A percentile compares a stretch with the other conserved stretches of the same genome.
These are phyloP conservation scores for Pythium guiyangense DNA, from an alignment of 352 stramenopile species.

Conservation along the genomic window DNA sequence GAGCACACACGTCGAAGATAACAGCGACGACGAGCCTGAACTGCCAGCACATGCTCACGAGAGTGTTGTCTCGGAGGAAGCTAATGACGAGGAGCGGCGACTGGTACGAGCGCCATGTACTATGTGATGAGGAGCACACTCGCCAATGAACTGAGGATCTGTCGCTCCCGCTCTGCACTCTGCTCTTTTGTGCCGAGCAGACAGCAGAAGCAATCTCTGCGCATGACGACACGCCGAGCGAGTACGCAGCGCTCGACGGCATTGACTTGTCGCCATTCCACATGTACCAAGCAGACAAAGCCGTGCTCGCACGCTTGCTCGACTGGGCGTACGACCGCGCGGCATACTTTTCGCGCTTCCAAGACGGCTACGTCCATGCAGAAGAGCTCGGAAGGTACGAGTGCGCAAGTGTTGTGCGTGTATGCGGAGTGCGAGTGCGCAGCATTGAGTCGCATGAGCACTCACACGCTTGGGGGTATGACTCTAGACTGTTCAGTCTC, in stretches of 20 bases:
- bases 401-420: too few species aligned
- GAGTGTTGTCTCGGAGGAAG: neutral
- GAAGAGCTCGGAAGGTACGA: slow-evolving; percentile 29
- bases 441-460: neutral
- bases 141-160: neutral
- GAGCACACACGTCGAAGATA: neutral
- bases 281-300: slow-evolving; percentile 43
- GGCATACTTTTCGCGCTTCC: too few species aligned
- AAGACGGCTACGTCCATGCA: slow-evolving; percentile 49
- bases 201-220: neutral
- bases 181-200: neutral
- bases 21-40: neutral
- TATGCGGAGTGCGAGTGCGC: too few species aligned
- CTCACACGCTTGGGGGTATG: neutral
- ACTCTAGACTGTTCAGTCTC: slow-evolving; percentile 38
- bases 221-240: neutral
- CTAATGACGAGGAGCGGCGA: neutral
- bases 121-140: neutral
- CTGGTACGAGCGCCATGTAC: neutral
- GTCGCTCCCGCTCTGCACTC: too few species aligned
- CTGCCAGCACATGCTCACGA: too few species aligned
- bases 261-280: slow-evolving; percentile 57
- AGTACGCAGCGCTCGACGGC: slow-evolving; percentile 31
- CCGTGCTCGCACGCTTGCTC: slow-evolving; percentile 43
- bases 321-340: slow-evolving; percentile 64